Conservation (phyloP, 2,329 filamentous ascomycete genomes). For the Colletotrichum endophyticum region DNA sequence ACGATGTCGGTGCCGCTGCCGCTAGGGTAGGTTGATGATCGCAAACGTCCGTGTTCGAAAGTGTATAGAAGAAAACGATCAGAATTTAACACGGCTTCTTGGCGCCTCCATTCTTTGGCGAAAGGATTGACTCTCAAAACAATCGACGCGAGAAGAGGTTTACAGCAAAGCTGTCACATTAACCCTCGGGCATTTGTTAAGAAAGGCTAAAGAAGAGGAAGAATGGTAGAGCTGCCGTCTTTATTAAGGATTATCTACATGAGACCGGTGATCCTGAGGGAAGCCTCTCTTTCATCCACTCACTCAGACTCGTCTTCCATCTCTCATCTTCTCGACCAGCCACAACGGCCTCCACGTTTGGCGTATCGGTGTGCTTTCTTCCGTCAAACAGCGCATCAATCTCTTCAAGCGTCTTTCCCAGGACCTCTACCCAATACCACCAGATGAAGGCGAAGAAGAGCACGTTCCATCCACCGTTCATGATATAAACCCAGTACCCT, state of each 20-base stretch:
- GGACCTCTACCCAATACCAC: background rate
- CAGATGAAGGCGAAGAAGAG: background rate
- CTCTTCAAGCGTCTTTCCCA: background rate
- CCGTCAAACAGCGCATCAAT: background rate
- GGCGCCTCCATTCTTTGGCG: too few relatives aligned
- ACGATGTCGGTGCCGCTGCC: too few relatives aligned
- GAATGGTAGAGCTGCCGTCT: accelerated
- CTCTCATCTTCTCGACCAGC: background rate
- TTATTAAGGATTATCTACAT: background rate
- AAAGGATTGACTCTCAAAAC: too few relatives aligned
- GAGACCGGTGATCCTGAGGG: background rate
- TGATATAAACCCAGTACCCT: background rate
- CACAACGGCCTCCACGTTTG: background rate
- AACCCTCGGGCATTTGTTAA: background rate
- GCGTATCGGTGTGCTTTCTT: background rate
- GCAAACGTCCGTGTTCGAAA: too few relatives aligned
- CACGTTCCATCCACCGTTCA: background rate
- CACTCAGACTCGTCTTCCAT: background rate
- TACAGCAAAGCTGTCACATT: background rate
- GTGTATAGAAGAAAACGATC: too few relatives aligned
- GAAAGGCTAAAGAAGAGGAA: too few relatives aligned
- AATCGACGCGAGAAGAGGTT: too few relatives aligned
- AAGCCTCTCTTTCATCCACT: background rate
- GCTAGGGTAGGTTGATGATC: too few relatives aligned
- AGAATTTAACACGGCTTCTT: too few relatives aligned